Base-by-base conservation (phyloP, 176 grass and related monocot genomes). In the Leersia perrieri region DNA sequence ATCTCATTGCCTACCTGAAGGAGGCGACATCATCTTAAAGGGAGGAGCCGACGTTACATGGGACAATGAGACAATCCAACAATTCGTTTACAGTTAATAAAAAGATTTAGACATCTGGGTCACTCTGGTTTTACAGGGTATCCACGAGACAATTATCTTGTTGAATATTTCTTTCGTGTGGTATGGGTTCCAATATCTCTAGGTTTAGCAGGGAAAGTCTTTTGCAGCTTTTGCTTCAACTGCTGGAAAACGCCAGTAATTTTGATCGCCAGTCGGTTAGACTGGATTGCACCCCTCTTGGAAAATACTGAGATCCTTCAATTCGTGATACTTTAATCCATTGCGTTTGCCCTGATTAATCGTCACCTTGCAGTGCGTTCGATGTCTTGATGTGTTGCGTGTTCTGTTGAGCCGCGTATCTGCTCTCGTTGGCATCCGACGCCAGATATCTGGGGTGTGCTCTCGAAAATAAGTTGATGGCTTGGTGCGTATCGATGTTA, bases 1-100 rank as follows among this genome's bases (percentile, higher is more conserved):
- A 98, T 70, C 92, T 98, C 73, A 98, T 98, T 18, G 57, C 92
- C 0, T 98, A 98, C 82, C 92, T 95, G 51, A 98, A 95, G 82
- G 63, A 92, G 18, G 82, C 93, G 7, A 91, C 92, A 31, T 80
- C 92, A 31, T 80, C 72, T 60, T 90, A 57, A 80, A 32, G 42
- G 30, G 38, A 36, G 11, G n/a, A 32, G 60, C n/a, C 44, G 60
- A 23, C 13, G 2, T 58, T 13, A 42, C 29, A 11, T 66, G 73
- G n/a, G n/a, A n/a, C n/a, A n/a, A 60, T 11, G 51, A 44, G 34
- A 36, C 4, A 78, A 86, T 90, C 86, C 25, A 23, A 32, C 7
- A 78, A 90, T 90, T 90, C 78, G 5, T 85, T 90, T 82, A 71
- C 88, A 74, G 75, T 84, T 66, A 89, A 89, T 89, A 89, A 89